Evolutionary conservation across 2,329 filamentous ascomycete genomes (phyloP).

Genomic region (Plectosphaerella cucumerina): DNA sequence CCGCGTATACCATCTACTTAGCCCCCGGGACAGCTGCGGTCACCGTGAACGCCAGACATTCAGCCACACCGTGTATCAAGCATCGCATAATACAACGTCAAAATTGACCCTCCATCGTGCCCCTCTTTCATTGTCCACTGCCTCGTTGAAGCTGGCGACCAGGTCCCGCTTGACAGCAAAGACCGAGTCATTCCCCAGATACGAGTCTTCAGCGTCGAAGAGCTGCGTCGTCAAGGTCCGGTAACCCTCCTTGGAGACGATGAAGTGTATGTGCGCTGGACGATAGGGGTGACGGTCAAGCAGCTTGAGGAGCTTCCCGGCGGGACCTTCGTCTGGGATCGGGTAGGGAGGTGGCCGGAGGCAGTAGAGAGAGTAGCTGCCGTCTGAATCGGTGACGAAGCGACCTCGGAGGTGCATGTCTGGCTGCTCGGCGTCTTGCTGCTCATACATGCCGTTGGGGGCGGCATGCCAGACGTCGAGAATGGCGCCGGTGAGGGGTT

Average conservation of each 20-base stretch:
- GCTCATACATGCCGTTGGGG: slow-evolving; percentile 62
- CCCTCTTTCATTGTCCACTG: slow-evolving; percentile 11
- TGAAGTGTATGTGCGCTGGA: slow-evolving; percentile 28
- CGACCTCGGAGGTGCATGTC: slow-evolving; percentile 73
- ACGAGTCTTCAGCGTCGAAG: slow-evolving; percentile 54
- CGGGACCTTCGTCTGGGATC: slow-evolving; percentile 25
- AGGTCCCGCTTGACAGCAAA: slow-evolving; percentile 31
- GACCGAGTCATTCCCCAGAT: slow-evolving; percentile 36
- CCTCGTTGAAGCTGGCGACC: slow-evolving; percentile 20
- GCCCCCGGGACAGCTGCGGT: too few relatives aligned
- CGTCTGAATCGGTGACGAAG: slow-evolving; percentile 63
- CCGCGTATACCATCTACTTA: too few relatives aligned
- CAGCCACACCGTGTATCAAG: not conserved
- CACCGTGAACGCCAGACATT: too few relatives aligned
- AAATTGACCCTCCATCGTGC: slow-evolving; percentile 20
- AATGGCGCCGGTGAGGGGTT: slow-evolving; percentile 50
- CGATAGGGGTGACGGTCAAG: slow-evolving; percentile 26
- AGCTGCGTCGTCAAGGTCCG: slow-evolving; percentile 63
- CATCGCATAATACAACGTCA: slow-evolving; percentile 13
- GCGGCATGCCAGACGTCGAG: slow-evolving; percentile 63
- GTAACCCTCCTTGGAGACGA: slow-evolving; percentile 45
- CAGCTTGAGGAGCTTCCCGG: slow-evolving; percentile 20
- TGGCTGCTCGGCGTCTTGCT: slow-evolving; percentile 66
- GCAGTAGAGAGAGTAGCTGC: slow-evolving; percentile 59
- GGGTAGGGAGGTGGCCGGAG: slow-evolving; percentile 56